Percentiles rank a stretch among this genome's conserved stretches.
Evolutionary conservation across 208 protist species (phyloP).

Genomic region (Leishmania tarentolae): DNA sequence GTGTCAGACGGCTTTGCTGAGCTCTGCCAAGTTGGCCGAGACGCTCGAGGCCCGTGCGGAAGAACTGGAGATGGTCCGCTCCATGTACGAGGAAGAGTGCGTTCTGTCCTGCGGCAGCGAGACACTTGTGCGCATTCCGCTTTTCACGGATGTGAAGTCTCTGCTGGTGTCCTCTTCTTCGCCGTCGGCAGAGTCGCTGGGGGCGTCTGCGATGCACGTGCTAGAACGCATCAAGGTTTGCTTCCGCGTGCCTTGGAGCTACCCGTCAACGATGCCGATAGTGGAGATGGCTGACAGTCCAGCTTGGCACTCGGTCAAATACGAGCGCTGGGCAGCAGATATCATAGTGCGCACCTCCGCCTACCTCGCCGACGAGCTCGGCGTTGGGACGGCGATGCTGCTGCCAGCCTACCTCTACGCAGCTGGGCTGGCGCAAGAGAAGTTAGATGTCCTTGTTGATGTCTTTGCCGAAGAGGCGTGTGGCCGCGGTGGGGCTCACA

Average conservation of each 20-base stretch:
- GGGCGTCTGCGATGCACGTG: constrained; percentile 17
- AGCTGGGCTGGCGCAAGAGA: constrained; percentile 37
- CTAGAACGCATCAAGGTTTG: constrained; percentile 48
- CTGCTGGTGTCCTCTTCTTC: constrained; percentile 52
- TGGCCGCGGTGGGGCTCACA: constrained; percentile 10
- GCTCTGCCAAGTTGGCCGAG: constrained; percentile 20
- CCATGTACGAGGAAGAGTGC: constrained; percentile 76
- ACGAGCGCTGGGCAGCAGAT: constrained; percentile 62
- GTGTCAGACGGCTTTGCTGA: constrained; percentile 28
- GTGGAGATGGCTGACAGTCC: constrained; percentile 57
- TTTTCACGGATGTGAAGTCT: constrained; percentile 35
- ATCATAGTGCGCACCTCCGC: constrained; percentile 35
- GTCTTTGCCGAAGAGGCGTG: constrained; percentile 29
- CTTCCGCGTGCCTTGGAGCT: constrained; percentile 49
- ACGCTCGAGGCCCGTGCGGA: constrained; percentile 37
- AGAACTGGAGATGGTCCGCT: constrained; percentile 78
- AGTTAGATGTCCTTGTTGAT: constrained; percentile 34
- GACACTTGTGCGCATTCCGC: constrained; percentile 22
- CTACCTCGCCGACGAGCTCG: constrained; percentile 61
- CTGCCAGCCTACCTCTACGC: constrained; percentile 68
- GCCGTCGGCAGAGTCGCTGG: constrained; percentile 16
- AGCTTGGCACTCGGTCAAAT: constrained; percentile 39
- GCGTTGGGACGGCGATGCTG: constrained; percentile 53
- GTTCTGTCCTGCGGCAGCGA: constrained; percentile 14
- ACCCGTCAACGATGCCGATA: constrained; percentile 54